Conservation (phyloP, 2,329 filamentous ascomycete species). For the Exophiala sideris region DNA sequence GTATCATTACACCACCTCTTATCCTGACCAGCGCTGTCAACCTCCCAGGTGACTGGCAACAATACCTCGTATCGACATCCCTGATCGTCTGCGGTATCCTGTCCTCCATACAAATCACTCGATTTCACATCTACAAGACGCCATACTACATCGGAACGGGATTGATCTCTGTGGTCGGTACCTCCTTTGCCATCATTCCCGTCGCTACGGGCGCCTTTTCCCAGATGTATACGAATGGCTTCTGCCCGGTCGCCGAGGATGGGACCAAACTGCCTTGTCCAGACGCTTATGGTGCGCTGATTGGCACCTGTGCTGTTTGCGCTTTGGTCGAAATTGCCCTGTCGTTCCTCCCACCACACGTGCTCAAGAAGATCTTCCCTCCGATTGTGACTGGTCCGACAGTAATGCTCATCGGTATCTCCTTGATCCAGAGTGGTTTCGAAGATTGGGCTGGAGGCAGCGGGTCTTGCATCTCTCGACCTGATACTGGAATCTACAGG, state of each 20-base stretch:
- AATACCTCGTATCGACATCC: conserved; percentile 67
- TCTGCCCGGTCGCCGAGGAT: conserved; percentile 55
- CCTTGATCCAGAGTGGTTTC: conserved; percentile 61
- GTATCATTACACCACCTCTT: conserved; percentile 62
- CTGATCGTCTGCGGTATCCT: conserved; percentile 66
- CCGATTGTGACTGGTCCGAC: conserved; percentile 67
- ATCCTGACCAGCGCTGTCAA: conserved; percentile 61
- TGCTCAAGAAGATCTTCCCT: conserved; percentile 62
- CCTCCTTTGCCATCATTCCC: conserved; percentile 65
- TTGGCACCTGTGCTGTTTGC: conserved; percentile 54
- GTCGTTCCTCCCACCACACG: conserved; percentile 60
- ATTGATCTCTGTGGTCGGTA: conserved; percentile 65
- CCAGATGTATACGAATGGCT: conserved; percentile 64
- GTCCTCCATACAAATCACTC: conserved; percentile 63
- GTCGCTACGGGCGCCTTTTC: conserved; percentile 60
- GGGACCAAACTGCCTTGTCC: conserved; percentile 62
- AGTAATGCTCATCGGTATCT: conserved; percentile 64
- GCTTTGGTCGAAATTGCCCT: conserved; percentile 59
- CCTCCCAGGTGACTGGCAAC: conserved; percentile 51
- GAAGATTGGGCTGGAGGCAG: conserved; percentile 66
- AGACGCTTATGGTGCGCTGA: conserved; percentile 62
- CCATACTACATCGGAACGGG: conserved; percentile 65
- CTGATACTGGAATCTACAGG: conserved; percentile 45
- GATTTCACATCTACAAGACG: conserved; percentile 60
- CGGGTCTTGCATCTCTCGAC: conserved; percentile 44